Evolutionary conservation across 2,329 filamentous ascomycete species (phyloP).

Genomic region (Phymatotrichopsis omnivora): DNA sequence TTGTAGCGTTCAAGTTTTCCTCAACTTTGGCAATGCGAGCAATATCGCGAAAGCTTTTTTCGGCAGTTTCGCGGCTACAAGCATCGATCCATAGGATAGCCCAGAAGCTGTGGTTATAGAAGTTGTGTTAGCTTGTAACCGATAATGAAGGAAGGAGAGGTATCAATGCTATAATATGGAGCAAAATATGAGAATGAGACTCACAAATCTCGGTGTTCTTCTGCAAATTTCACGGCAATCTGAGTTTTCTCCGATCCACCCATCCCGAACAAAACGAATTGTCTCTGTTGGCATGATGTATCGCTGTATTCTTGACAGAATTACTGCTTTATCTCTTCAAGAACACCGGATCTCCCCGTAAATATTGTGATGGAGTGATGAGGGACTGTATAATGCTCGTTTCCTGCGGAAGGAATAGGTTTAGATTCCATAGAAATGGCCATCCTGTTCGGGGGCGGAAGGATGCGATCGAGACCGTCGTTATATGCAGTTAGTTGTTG

Average conservation of each 20-base stretch:
- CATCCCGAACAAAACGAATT: slow-evolving; percentile 23
- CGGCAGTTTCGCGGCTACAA: slow-evolving; percentile 13
- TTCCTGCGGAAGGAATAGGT: background rate
- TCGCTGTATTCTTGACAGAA: background rate
- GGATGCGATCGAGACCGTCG: slow-evolving; percentile 11
- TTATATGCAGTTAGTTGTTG: slow-evolving; percentile 13
- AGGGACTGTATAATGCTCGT: background rate
- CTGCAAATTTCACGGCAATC: slow-evolving; percentile 30
- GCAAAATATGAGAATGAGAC: too few species aligned
- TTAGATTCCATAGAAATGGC: too few species aligned
- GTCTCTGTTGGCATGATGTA: background rate
- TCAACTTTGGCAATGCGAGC: background rate
- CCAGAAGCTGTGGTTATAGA: slow-evolving; percentile 28
- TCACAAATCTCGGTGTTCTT: slow-evolving; percentile 23
- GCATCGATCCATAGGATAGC: slow-evolving; percentile 32
- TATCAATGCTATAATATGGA: too few species aligned
- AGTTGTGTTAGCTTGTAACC: background rate
- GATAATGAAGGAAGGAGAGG: background rate
- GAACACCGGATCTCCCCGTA: background rate
- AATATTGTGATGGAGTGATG: background rate
- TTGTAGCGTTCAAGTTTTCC: slow-evolving; percentile 16
- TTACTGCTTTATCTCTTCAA: background rate
- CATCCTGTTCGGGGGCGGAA: background rate
- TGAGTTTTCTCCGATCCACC: slow-evolving; percentile 34
- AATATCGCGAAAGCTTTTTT: slow-evolving; percentile 23